Evolutionary conservation across 2,329 filamentous ascomycete genomes (phyloP), one percentile per base, ranked within the genome.

Genomic region (Cladosporium oxysporum): DNA sequence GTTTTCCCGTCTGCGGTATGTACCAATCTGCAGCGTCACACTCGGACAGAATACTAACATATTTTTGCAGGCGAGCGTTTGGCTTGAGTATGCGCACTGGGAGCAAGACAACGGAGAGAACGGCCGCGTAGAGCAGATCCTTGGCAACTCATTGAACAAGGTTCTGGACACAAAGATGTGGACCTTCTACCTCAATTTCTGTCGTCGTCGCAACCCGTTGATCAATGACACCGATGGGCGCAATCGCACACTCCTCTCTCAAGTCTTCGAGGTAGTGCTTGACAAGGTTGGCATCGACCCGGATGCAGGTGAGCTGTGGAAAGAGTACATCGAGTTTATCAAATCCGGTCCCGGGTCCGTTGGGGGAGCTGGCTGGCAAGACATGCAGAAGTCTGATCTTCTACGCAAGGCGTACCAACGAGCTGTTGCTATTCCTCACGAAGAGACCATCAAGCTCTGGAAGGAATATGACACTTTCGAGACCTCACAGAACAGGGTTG

Each of bases 381-480:
- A 98, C 75, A 91, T 94, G 79, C 95, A 98, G 76, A 99, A 99
- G 83, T 96, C 97, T 90, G 95, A 99, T 73, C 84, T 91, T 71
- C 81, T 99, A 61, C 90, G 95, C 67, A 96, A 96, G 76, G 91
- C 92, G 0, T 99, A 97, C 76, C 93, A 97, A 73, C 90, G 90
- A 62, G 94, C 94, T 16, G 91, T 97, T 66, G 89, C 88, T 70
- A 87, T 97, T 47, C 96, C 96, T 5, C 96, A 92, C 69, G 87
- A 90, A 64, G 90, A 90, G 35, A 87, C 96, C 58, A 91, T 94
- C 74, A 86, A 85, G 62, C 81, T 99, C 16, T 99, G 95, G 96
- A 97, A 96, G 77, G 94, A 99, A 75, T 99, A 99, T 75, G 93
- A 98, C 76, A 89, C 91, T 71, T 99, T 99, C 75, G 95, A 99